Evolutionary conservation across 768 basidiomycete species (phyloP).

Genomic region (Galerina sulciceps): DNA sequence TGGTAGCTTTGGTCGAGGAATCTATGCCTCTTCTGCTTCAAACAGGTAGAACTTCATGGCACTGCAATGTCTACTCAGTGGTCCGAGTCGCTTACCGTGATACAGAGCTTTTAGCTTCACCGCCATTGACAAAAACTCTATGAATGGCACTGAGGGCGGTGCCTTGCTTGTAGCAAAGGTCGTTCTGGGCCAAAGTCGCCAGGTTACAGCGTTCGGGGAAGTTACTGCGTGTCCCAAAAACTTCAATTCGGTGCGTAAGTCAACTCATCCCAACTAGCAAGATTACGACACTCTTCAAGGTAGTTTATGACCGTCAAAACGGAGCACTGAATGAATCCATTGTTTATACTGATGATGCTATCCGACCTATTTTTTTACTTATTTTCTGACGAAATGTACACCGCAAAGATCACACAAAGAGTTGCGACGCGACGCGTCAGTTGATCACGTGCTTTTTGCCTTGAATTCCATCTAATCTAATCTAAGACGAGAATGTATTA

Average conservation of each 20-base stretch:
- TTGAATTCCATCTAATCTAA: too few species aligned
- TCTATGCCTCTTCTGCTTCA: conserved; percentile 33
- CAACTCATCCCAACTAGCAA: background rate
- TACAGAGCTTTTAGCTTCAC: conserved; percentile 29
- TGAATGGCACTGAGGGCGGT: conserved; percentile 13
- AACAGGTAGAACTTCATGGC: conserved; percentile 29
- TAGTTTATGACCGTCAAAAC: conserved; percentile 25
- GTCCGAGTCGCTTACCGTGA: background rate
- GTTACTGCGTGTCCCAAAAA: conserved; percentile 30
- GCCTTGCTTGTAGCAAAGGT: conserved; percentile 34
- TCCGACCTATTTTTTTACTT: conserved; percentile 35
- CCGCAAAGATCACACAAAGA: too few species aligned
- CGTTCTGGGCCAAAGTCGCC: conserved; percentile 27
- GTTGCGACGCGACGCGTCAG: too few species aligned
- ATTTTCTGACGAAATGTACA: conserved; percentile 24
- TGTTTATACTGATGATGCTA: conserved; percentile 34
- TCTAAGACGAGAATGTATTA: too few species aligned
- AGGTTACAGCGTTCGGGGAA: conserved; percentile 22
- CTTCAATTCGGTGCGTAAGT: conserved; percentile 28
- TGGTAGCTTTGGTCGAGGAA: conserved; percentile 30
- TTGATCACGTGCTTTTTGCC: too few species aligned
- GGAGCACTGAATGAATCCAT: conserved; percentile 32
- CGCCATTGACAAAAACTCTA: background rate
- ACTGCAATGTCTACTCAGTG: background rate
- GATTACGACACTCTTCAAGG: conserved; percentile 6